Conservation (phyloP, 2,329 filamentous ascomycete species). For the Fusarium sp. region DNA sequence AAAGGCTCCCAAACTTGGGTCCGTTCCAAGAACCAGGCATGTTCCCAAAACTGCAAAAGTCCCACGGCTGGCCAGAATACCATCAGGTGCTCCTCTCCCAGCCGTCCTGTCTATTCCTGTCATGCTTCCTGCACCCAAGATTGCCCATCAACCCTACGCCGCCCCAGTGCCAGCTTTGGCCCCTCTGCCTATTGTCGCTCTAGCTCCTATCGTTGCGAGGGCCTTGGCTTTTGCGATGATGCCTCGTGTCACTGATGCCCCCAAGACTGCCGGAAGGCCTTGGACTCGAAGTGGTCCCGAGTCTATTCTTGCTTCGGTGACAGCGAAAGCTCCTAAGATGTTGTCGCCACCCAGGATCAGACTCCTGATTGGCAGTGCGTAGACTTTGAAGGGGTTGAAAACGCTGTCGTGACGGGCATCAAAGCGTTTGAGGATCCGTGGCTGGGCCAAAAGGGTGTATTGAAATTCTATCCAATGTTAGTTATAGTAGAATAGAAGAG, state of each 20-base stretch:
- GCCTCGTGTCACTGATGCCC: conserved; percentile 7
- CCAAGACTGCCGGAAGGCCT: conserved; percentile 14
- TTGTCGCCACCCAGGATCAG: neutral
- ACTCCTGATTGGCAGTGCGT: neutral
- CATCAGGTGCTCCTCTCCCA: conserved; percentile 4
- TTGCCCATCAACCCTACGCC: conserved; percentile 9
- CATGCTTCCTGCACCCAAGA: conserved; percentile 4
- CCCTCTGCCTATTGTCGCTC: conserved; percentile 17
- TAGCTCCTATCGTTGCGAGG: conserved; percentile 27
- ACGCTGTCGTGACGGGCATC: neutral
- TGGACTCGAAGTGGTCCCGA: conserved; percentile 14
- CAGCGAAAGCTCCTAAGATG: neutral
- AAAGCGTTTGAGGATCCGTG: neutral
- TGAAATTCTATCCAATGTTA: neutral
- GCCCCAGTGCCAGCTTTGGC: conserved; percentile 26
- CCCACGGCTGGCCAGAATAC: conserved; percentile 2
- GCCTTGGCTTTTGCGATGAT: conserved; percentile 13
- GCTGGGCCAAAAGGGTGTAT: neutral
- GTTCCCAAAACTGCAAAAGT: neutral
- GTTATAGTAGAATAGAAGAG: neutral
- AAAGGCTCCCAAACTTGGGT: conserved; percentile 1
- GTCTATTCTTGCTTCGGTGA: conserved; percentile 7
- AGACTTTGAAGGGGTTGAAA: neutral
- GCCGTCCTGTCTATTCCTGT: neutral
- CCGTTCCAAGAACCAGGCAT: neutral